These are phyloP conservation scores for Eucalyptus marginata DNA, from an alignment of 345 rosid genomes.

Conservation along the genomic window DNA sequence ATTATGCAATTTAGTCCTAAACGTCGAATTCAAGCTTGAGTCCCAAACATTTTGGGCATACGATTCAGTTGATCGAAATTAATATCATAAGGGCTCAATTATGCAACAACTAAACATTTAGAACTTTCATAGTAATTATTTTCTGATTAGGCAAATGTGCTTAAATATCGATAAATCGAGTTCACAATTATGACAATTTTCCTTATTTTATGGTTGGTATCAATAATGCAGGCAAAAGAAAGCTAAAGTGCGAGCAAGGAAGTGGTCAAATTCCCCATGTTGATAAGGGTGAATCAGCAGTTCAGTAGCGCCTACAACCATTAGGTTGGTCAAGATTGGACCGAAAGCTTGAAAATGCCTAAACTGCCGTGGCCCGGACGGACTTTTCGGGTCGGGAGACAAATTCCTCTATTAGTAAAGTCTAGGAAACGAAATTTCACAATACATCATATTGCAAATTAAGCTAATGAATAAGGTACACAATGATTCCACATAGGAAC, in stretches of 20 bases:
- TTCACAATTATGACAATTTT: not conserved
- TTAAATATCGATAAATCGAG: not conserved
- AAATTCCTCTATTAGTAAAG: not conserved
- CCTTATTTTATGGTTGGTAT: not conserved
- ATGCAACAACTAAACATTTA: fast-evolving
- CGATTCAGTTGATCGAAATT: not conserved
- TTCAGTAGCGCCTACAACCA: not conserved
- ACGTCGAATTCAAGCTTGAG: fast-evolving
- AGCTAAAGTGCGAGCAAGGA: not conserved
- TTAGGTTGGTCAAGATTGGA: not conserved
- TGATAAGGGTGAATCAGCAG: not conserved
- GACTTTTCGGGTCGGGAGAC: not conserved
- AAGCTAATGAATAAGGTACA: not conserved
- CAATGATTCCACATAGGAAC: not conserved
- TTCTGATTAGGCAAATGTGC: not conserved
- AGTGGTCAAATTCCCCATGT: not conserved
- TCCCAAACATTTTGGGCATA: not conserved
- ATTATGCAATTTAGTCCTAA: fast-evolving
- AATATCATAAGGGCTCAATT: not conserved
- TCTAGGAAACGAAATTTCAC: not conserved
- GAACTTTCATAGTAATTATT: not conserved
- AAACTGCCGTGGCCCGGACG: not conserved
- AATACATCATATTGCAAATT: not conserved
- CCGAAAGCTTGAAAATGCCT: not conserved
- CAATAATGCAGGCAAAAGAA: not conserved